Conservation (phyloP, 495 filamentous ascomycete species). For the Podospora conica region DNA sequence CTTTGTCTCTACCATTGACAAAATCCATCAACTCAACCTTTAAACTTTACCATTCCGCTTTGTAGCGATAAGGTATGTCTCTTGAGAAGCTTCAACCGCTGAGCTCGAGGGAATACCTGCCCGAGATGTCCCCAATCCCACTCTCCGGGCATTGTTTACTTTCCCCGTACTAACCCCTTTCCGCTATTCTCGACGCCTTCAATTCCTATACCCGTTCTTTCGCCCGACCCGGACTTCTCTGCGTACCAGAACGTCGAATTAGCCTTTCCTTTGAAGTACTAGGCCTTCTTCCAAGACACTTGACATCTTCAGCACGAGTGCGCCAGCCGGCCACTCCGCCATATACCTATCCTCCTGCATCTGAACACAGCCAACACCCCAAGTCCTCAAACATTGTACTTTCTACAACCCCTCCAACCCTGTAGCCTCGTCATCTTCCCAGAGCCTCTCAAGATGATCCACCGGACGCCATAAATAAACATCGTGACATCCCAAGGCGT, state of each 20-base stretch:
- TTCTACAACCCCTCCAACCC: background rate
- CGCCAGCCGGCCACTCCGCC: background rate
- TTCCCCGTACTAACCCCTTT: background rate
- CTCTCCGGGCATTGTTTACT: background rate
- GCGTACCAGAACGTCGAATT: background rate
- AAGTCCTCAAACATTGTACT: background rate
- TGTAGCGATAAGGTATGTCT: background rate
- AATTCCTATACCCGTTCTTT: background rate
- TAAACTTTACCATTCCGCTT: background rate
- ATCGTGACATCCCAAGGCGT: no score
- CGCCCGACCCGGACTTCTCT: background rate
- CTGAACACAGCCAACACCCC: background rate
- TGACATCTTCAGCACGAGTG: background rate
- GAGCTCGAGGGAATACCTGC: background rate
- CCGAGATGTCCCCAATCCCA: background rate
- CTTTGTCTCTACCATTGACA: background rate
- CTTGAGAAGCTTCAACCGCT: background rate
- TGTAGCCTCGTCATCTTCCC: background rate
- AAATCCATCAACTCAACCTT: background rate
- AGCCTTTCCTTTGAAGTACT: background rate
- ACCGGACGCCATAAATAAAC: background rate
- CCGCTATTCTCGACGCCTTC: background rate
- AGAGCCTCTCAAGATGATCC: no score
- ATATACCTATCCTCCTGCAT: background rate
- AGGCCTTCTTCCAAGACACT: background rate